These are phyloP conservation scores for Penium margaritaceum DNA, from an alignment of 139 green algal species.

Conservation along the genomic window DNA sequence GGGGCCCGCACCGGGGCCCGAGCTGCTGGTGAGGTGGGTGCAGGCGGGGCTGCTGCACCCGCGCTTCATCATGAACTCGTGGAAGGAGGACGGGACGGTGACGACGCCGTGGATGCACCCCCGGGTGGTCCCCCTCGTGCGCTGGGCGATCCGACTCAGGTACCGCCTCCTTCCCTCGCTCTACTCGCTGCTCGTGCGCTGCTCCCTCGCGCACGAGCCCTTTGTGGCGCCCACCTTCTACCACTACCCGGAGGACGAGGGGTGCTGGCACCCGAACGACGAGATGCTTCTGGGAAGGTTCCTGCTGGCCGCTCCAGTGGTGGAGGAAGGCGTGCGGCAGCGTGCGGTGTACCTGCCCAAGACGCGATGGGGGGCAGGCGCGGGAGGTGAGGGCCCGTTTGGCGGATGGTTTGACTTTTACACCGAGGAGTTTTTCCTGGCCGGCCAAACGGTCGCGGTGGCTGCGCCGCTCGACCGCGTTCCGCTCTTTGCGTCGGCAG, in stretches of 20 bases:
- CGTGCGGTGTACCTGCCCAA: constrained; percentile 27
- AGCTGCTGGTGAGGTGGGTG: constrained; percentile 36
- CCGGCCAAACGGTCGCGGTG: constrained; percentile 8
- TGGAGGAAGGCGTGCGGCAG: constrained; percentile 8
- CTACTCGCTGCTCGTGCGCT: constrained; percentile 14
- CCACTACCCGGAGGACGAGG: constrained; percentile 10
- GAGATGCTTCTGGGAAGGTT: constrained; percentile 26
- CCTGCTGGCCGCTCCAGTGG: constrained; percentile 24
- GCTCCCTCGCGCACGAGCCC: constrained; percentile 1
- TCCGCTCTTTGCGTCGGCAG: constrained; percentile 29
- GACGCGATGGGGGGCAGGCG: background rate
- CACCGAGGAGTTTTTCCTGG: constrained; percentile 1
- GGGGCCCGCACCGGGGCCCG: constrained; percentile 20
- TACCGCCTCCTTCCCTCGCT: constrained; percentile 38
- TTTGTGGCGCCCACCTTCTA: constrained; percentile 32
- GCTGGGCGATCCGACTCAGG: constrained; percentile 23
- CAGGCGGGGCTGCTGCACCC: constrained; percentile 32
- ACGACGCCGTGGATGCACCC: constrained; percentile 35
- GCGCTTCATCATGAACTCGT: constrained; percentile 34
- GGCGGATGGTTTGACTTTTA: constrained; percentile 34
- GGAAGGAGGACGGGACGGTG: constrained; percentile 31
- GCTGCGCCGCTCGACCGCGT: constrained; percentile 25
- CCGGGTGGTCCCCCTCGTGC: constrained; percentile 2
- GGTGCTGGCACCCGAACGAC: background rate
- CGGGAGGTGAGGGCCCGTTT: background rate